Evolutionary conservation across 1,139 yeast genomes (phyloP).

Genomic region (Debaryomyces psychrophilus): DNA sequence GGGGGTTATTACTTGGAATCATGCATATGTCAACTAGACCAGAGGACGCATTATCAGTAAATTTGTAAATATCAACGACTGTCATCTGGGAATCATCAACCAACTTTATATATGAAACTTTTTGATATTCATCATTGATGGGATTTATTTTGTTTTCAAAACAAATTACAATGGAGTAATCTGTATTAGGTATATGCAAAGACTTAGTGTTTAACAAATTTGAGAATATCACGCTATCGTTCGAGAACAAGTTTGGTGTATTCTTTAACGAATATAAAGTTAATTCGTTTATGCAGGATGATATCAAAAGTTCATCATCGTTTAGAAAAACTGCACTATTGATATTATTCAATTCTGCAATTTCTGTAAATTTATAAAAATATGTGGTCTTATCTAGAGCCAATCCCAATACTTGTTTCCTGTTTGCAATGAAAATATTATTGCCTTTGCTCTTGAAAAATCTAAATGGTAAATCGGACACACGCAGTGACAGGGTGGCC

Average conservation of each 20-base stretch:
- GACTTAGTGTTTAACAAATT: constrained; percentile 21
- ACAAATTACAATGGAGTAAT: constrained; percentile 22
- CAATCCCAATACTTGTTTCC: constrained; percentile 9
- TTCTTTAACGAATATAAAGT: neutral
- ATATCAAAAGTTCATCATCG: constrained; percentile 2
- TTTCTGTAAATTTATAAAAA: constrained; percentile 13
- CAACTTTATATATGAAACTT: constrained; percentile 22
- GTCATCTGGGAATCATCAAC: constrained; percentile 20
- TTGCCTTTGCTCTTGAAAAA: constrained; percentile 13
- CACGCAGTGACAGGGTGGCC: constrained; percentile 9
- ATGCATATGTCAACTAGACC: constrained; percentile 27
- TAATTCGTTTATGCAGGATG: neutral
- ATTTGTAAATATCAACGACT: constrained; percentile 15
- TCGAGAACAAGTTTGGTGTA: neutral
- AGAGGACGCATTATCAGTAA: constrained; percentile 14
- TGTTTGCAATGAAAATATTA: constrained; percentile 18
- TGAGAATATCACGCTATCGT: constrained; percentile 18
- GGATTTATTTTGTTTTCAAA: constrained; percentile 21
- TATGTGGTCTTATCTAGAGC: constrained; percentile 4
- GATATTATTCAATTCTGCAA: constrained; percentile 9
- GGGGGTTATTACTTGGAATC: constrained; percentile 5
- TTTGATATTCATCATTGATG: constrained; percentile 18
- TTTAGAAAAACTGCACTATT: constrained; percentile 17
- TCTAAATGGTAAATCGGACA: constrained; percentile 20
- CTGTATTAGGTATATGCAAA: constrained; percentile 15